phyloP scores from a whole-genome alignment of 441 rosid genomes.

The Bocquillonia castaneifolia region DNA sequence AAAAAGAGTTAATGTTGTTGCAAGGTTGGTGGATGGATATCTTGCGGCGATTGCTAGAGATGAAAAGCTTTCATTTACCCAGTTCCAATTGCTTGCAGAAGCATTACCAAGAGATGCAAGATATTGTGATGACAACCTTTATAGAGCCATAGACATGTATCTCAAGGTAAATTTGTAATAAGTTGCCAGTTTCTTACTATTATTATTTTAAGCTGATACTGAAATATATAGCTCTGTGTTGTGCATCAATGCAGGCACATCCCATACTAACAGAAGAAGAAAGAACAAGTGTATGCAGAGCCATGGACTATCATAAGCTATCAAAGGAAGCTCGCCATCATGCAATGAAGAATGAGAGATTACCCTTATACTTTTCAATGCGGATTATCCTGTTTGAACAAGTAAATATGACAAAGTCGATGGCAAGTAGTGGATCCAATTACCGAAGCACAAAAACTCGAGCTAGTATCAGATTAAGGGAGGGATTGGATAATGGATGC shows the following conservation, averaged over 20 bases:
- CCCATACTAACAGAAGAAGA: conserved; percentile 46
- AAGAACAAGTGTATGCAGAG: conserved; percentile 33
- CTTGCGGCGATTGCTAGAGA: conserved; percentile 43
- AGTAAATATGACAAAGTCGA: conserved; percentile 34
- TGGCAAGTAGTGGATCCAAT: conserved; percentile 26
- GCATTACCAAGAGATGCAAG: conserved; percentile 41
- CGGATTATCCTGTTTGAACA: conserved; percentile 45
- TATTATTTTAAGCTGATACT: neutral
- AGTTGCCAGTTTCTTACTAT: neutral
- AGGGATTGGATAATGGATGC: conserved; percentile 18
- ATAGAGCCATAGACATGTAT: conserved; percentile 56
- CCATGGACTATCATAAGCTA: conserved; percentile 46
- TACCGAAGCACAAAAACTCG: conserved; percentile 34
- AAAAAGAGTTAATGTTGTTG: conserved; percentile 28
- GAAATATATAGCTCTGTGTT: neutral
- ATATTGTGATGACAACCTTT: conserved; percentile 40
- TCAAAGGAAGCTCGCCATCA: conserved; percentile 47
- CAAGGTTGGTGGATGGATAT: conserved; percentile 46
- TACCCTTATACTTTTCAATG: conserved; percentile 33
- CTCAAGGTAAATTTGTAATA: conserved; percentile 46
- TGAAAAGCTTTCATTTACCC: conserved; percentile 27
- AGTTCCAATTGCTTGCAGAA: conserved; percentile 39
- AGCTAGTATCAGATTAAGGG: conserved; percentile 24
- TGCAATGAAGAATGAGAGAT: conserved; percentile 34
- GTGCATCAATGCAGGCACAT: conserved; percentile 35